Conservation (phyloP, 441 rosid species). For the Gossypium armourianum region DNA sequence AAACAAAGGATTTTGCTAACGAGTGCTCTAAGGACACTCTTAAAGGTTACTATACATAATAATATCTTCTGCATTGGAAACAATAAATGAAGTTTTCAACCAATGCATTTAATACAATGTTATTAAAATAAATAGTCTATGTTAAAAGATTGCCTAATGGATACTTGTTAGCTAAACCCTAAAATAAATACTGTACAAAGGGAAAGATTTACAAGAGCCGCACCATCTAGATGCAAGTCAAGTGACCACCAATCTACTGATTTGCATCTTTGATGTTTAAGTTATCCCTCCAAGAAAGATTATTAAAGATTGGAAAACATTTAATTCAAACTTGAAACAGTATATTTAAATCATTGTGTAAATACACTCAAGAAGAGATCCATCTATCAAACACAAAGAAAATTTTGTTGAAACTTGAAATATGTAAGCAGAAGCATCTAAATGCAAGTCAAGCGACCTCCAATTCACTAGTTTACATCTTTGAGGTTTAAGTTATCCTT, state of each 20-base stretch:
- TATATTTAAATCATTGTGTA: not conserved
- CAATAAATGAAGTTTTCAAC: not conserved
- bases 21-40: not conserved
- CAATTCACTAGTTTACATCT: not conserved
- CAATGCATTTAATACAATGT: not conserved
- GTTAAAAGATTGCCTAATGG: not conserved
- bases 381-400: not conserved
- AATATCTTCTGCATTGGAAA: not conserved
- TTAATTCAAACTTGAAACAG: not conserved
- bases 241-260: not conserved
- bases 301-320: not conserved
- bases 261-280: slow-evolving; percentile 11
- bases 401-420: not conserved
- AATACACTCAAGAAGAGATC: not conserved
- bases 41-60: not conserved
- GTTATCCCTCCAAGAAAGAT: not conserved
- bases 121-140: not conserved
- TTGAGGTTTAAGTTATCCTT: not conserved
- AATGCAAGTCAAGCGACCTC: not conserved
- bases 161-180: not conserved
- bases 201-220: not conserved
- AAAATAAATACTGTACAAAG: not conserved
- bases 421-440: not conserved
- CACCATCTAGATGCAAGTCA: not conserved
- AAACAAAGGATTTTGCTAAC: not conserved